phyloP scores from a whole-genome alignment of 2,329 filamentous ascomycete species.

The Rugonectria rugulosa region DNA sequence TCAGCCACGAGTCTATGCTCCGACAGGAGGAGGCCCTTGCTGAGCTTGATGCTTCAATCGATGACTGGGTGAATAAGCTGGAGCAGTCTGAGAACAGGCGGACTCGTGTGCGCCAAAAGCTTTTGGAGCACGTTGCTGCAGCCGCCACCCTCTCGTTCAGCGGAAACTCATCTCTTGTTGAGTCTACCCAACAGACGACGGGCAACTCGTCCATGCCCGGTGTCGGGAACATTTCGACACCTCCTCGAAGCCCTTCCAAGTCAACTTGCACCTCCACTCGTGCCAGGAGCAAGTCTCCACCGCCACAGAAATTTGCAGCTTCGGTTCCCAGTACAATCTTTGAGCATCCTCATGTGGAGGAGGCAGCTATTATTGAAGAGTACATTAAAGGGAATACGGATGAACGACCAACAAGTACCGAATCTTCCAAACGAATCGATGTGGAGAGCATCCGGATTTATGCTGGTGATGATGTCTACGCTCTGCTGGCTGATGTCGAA shows the following conservation, averaged over 20 bases:
- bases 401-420: constrained; percentile 35
- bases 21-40: constrained; percentile 82
- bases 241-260: constrained; percentile 67
- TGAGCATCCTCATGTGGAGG: constrained; percentile 58
- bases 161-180: constrained; percentile 43
- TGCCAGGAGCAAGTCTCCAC: constrained; percentile 50
- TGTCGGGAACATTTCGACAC: constrained; percentile 59
- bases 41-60: constrained; percentile 79
- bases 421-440: constrained; percentile 47
- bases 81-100: constrained; percentile 81
- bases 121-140: constrained; percentile 82
- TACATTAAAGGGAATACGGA: constrained; percentile 39
- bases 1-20: constrained; percentile 77
- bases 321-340: constrained; percentile 65
- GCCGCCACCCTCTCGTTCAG: constrained; percentile 61
- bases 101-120: constrained; percentile 77
- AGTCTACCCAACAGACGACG: constrained; percentile 53
- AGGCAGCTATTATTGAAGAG: constrained; percentile 54
- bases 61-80: constrained; percentile 82
- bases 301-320: constrained; percentile 59
- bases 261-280: constrained; percentile 42
- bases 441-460: constrained; percentile 74
- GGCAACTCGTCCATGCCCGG: constrained; percentile 46
- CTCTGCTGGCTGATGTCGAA: constrained; percentile 72
- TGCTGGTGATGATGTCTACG: constrained; percentile 71